Percentiles rank a stretch among this genome's conserved stretches.
Conservation (phyloP, 768 basidiomycete genomes). For the Lactifluus volemus region DNA sequence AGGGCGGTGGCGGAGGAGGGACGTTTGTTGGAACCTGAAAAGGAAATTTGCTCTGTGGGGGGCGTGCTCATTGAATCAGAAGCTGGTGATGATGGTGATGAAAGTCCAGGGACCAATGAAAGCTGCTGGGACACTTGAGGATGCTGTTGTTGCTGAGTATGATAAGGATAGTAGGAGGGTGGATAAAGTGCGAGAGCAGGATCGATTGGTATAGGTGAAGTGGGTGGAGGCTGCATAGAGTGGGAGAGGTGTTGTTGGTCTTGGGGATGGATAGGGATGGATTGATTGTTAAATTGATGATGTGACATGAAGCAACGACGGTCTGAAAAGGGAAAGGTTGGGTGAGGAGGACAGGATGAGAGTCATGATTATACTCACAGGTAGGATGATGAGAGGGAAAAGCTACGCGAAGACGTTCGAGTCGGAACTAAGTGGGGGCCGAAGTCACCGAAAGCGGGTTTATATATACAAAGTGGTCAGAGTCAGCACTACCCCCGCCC, state of each 20-base stretch:
- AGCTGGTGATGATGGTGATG: constrained; percentile 73
- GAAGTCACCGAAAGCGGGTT: no score
- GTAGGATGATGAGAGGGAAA: not conserved
- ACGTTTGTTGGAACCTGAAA: constrained; percentile 29
- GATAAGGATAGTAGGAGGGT: constrained; percentile 45
- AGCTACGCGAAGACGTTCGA: no score
- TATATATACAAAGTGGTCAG: no score
- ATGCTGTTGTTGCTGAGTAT: constrained; percentile 35
- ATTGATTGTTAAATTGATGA: constrained; percentile 27
- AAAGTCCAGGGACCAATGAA: constrained; percentile 48
- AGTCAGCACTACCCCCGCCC: no score
- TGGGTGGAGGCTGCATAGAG: constrained; percentile 45
- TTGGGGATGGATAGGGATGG: constrained; percentile 35
- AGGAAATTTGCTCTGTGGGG: constrained; percentile 50
- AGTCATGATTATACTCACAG: constrained; percentile 5
- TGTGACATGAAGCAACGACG: constrained; percentile 22
- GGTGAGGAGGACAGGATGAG: constrained; percentile 13
- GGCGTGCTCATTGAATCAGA: constrained; percentile 72
- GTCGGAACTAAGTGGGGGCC: no score
- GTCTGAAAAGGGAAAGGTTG: constrained; percentile 26
- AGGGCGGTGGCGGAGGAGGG: constrained; percentile 32
- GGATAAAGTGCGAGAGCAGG: constrained; percentile 65
- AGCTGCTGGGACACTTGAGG: constrained; percentile 43
- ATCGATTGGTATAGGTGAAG: constrained; percentile 60
- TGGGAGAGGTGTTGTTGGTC: constrained; percentile 26